Conservation (phyloP, 2,329 filamentous ascomycete genomes). For the Hawksworthiomyces lignivorus region DNA sequence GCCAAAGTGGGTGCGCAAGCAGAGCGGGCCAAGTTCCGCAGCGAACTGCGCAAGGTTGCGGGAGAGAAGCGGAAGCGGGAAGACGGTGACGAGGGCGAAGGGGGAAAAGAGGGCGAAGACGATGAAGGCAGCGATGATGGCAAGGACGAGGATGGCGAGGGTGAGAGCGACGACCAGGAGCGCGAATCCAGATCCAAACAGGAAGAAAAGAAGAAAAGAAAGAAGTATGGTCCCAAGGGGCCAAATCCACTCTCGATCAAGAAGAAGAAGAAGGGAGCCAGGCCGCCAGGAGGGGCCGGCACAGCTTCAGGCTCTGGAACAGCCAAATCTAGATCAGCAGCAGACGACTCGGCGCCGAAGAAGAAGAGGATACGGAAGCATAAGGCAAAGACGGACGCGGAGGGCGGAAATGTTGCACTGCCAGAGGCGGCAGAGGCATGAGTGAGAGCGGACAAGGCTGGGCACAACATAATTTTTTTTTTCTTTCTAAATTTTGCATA, state of each 20-base stretch:
- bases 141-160: slow-evolving; percentile 28
- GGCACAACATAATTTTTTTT: too few species aligned
- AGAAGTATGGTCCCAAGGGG: slow-evolving; percentile 22
- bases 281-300: not conserved
- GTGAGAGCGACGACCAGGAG: slow-evolving; percentile 19
- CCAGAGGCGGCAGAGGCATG: not conserved
- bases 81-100: slow-evolving; percentile 21
- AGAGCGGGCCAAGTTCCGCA: slow-evolving; percentile 67
- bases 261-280: slow-evolving; percentile 24
- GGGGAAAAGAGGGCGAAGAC: slow-evolving; percentile 24
- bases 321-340: not conserved
- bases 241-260: slow-evolving; percentile 28
- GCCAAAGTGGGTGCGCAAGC: slow-evolving; percentile 56
- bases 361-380: slow-evolving; percentile 19
- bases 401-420: not conserved
- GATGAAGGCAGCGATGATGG: slow-evolving; percentile 36
- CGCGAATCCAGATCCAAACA: slow-evolving; percentile 20
- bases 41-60: slow-evolving; percentile 51
- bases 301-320: not conserved
- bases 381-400: slow-evolving; percentile 12
- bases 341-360: slow-evolving; percentile 11
- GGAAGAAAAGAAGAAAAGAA: slow-evolving; percentile 26
- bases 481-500: too few species aligned
- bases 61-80: slow-evolving; percentile 42
- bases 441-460: not conserved